Conservation (phyloP, 805 yeast genomes). For the Grigorovia humatica region DNA sequence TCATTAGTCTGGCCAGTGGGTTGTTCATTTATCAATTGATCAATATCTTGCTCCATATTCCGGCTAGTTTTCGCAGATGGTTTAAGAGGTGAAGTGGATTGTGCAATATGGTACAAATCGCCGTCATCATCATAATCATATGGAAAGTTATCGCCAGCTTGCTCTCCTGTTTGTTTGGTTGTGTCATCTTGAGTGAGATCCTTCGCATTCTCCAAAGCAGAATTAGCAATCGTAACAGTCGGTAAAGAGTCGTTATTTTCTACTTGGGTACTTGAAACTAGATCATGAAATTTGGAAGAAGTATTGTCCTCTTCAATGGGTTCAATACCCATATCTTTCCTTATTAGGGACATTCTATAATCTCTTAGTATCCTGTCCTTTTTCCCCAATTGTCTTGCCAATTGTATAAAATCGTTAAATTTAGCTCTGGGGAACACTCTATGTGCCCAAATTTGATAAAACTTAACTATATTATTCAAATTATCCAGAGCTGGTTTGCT, state of each 20-base stretch:
- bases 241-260: not conserved
- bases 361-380: constrained; percentile 33
- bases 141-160: not conserved
- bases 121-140: constrained; percentile 1
- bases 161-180: not conserved
- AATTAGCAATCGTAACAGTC: not conserved
- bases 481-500: constrained; percentile 19
- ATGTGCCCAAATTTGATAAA: constrained; percentile 71
- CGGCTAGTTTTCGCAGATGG: not conserved
- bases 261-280: too few species aligned
- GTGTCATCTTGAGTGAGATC: not conserved
- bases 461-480: constrained; percentile 33
- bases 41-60: not conserved
- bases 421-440: constrained; percentile 68
- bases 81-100: not conserved
- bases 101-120: not conserved
- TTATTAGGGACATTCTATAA: constrained; percentile 32
- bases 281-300: not conserved
- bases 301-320: constrained; percentile 3
- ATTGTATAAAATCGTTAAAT: constrained; percentile 54
- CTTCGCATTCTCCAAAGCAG: not conserved
- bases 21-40: not conserved
- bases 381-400: constrained; percentile 42
- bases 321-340: constrained; percentile 28
- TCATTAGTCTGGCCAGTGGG: too few species aligned